These are phyloP conservation scores for Xylaria sp. DNA, from an alignment of 2,329 filamentous ascomycete species.

Conservation along the genomic window DNA sequence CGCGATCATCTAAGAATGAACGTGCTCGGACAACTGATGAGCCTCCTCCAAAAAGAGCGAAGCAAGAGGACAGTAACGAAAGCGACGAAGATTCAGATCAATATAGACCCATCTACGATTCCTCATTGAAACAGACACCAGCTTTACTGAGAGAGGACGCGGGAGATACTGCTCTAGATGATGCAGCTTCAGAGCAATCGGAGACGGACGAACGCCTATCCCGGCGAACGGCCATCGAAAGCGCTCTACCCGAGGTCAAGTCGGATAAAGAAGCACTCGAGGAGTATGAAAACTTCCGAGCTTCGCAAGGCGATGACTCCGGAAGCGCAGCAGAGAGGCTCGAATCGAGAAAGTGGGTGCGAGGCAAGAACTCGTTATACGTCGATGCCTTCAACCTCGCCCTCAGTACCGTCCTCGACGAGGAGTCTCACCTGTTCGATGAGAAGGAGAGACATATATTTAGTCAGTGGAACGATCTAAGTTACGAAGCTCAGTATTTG, in stretches of 20 bases:
- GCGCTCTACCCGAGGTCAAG: conserved; percentile 67
- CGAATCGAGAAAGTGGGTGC: conserved; percentile 62
- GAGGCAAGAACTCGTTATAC: conserved; percentile 86
- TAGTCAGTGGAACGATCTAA: conserved; percentile 69
- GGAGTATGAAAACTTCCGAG: conserved; percentile 73
- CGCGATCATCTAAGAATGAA: conserved; percentile 9
- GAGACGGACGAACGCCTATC: conserved; percentile 33
- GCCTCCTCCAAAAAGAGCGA: conserved; percentile 41
- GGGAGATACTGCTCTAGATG: conserved; percentile 39
- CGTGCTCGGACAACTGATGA: conserved; percentile 16
- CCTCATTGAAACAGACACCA: conserved; percentile 20
- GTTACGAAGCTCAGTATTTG: conserved; percentile 89
- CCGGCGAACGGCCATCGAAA: conserved; percentile 68
- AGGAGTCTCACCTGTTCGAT: conserved; percentile 87
- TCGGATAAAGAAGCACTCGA: conserved; percentile 73
- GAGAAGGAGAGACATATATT: conserved; percentile 79
- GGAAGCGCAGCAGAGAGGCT: conserved; percentile 56
- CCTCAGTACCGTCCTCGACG: conserved; percentile 83
- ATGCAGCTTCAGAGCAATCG: conserved; percentile 31
- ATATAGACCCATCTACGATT: conserved; percentile 17
- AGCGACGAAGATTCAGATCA: conserved; percentile 41
- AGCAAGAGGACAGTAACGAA: conserved; percentile 35
- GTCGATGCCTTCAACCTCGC: conserved; percentile 97
- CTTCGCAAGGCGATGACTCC: conserved; percentile 53
- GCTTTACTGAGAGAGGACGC: conserved; percentile 18